Base-by-base conservation (phyloP, 441 rosid species). In the Brassica hybrid region DNA sequence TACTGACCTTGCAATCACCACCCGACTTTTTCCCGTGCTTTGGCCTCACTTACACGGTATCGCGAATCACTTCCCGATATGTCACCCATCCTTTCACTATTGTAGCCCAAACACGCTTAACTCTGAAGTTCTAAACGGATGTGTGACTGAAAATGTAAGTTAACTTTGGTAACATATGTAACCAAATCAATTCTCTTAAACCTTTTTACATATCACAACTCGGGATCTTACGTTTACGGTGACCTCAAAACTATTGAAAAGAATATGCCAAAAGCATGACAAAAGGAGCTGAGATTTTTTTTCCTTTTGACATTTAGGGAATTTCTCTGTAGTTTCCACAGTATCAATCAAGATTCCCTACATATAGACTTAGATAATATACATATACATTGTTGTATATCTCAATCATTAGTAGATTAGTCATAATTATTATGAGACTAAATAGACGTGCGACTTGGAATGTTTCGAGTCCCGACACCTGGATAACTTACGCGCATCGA, bases 361-460 rank as follows among this genome's bases (percentile, higher is more conserved):
- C 27, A 69, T 41, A 27, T 61, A 3, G 43, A 21, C 45, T 17
- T 17, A 65, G 23, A 21, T 52, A 52, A 2, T 36, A 17, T 62
- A 13, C 7, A 8, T 66, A 43, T 66, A 50, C n/a, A 54, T 69
- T 27, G 43, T 36, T 9, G 17, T 48, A 48, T 48, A 10, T 13
- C 18, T 52, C 52, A 67, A 67, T 78, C 61, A 61, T 50, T 62
- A 12, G n/a, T 58, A 48, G 18, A 72, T 62, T 73, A 19, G 25
- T 64, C 7, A 56, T 54, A 10, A 67, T 21, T 65, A n/a, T 54
- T 54, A 5, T 32, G 54, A 43, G 30, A 61, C 60, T 16, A 50
- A 61, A 62, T 0, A 60, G 73, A 67, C 41, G 25, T 48, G 77
- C 38, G 67, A 34, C 50, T 78, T 67, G 65, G 77, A 50, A 17